Evolutionary conservation across 176 grass and related monocot species (phyloP).

Genomic region (Triticum urartu): DNA sequence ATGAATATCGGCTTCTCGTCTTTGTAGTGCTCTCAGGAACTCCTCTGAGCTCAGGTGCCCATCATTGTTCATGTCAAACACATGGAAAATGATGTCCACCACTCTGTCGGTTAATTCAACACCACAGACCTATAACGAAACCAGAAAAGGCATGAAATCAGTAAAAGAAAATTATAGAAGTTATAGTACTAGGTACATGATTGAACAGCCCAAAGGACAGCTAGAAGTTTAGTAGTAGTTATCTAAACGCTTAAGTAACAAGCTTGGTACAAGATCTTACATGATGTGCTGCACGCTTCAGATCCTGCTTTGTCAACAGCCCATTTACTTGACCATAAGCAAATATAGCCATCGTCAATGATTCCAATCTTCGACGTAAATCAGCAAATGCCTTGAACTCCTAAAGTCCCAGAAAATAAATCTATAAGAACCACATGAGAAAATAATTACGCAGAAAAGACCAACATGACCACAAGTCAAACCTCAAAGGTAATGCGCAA

Average conservation of each 20-base stretch:
- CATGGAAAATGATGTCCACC: constrained; percentile 80
- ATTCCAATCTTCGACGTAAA: constrained; percentile 69
- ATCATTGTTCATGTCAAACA: constrained; percentile 76
- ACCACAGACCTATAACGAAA: constrained; percentile 58
- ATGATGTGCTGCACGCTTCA: constrained; percentile 70
- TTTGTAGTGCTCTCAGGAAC: constrained; percentile 77
- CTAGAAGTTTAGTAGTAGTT: neutral
- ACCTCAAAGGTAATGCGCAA: constrained; percentile 83
- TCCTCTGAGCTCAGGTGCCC: constrained; percentile 73
- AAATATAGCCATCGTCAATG: constrained; percentile 70
- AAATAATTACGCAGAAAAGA: neutral
- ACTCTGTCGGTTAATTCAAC: constrained; percentile 65
- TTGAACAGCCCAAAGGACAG: neutral
- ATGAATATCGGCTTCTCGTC: constrained; percentile 58
- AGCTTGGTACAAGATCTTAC: constrained; percentile 42
- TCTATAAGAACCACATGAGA: neutral
- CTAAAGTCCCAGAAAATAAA: constrained; percentile 36
- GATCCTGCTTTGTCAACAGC: constrained; percentile 79
- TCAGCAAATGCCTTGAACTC: constrained; percentile 90
- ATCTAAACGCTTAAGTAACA: neutral
- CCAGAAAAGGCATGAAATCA: neutral
- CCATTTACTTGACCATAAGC: constrained; percentile 81
- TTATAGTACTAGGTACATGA: neutral
- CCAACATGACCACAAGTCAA: constrained; percentile 1
- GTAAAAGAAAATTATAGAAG: neutral